Conservation (phyloP, 2,329 filamentous ascomycete genomes). For the Sporothrix brasiliensis region DNA sequence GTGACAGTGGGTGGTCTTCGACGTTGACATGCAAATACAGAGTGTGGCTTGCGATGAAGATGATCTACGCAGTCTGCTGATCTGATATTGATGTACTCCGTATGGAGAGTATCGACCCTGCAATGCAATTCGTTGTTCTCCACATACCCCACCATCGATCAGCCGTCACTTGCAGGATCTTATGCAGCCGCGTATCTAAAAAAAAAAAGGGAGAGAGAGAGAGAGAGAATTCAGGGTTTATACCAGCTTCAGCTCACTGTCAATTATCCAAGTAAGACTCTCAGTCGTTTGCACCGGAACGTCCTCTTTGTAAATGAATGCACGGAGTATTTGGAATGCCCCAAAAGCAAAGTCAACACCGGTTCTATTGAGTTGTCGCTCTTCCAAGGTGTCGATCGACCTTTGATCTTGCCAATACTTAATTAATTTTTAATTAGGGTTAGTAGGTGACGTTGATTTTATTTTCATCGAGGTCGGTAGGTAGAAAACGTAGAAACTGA, state of each 20-base stretch:
- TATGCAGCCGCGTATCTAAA: background rate
- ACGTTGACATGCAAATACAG: background rate
- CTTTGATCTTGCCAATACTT: too few species aligned
- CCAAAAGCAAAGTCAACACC: too few species aligned
- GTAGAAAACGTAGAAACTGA: too few species aligned
- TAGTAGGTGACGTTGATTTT: too few species aligned
- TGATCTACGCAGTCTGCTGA: background rate
- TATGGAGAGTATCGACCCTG: background rate
- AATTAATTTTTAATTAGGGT: too few species aligned
- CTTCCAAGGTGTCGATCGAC: too few species aligned
- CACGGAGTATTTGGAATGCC: too few species aligned
- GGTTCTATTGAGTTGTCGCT: too few species aligned
- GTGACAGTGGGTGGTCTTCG: background rate
- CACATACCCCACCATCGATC: background rate
- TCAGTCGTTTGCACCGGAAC: too few species aligned
- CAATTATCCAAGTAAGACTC: background rate
- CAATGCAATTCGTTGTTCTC: background rate
- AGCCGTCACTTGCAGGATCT: background rate
- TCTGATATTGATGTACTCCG: too few species aligned
- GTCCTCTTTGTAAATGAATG: too few species aligned
- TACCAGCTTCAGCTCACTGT: background rate
- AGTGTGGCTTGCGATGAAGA: constrained; percentile 1
- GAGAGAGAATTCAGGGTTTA: background rate
- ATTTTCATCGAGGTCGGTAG: too few species aligned
- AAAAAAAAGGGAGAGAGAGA: background rate